These are phyloP conservation scores for Plasmodium adleri DNA, from an alignment of 169 alveolate species.

Conservation along the genomic window DNA sequence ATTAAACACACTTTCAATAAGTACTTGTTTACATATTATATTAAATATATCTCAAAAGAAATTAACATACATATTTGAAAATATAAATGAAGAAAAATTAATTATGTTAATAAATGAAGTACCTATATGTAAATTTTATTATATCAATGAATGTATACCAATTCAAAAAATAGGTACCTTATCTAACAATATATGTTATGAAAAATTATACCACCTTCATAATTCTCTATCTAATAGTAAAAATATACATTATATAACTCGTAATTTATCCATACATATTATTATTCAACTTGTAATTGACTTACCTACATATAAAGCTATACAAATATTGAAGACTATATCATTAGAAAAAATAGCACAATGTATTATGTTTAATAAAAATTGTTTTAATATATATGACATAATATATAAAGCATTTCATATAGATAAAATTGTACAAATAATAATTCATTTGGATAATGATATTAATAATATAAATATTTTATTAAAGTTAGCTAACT, in stretches of 20 bases:
- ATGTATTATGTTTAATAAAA: constrained; percentile 6
- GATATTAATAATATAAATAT: constrained; percentile 11
- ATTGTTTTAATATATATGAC: constrained; percentile 8
- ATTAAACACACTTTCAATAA: constrained; percentile 29
- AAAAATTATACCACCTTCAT: constrained; percentile 44
- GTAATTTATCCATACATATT: constrained; percentile 12
- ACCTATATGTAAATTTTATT: constrained; percentile 56
- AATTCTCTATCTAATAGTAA: constrained; percentile 5
- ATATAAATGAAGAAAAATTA: constrained; percentile 13
- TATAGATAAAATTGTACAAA: constrained; percentile 34
- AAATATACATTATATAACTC: constrained; percentile 22
- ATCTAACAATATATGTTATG: constrained; percentile 37
- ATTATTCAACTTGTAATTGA: constrained; percentile 33
- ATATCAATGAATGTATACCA: constrained; percentile 53
- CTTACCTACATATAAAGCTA: constrained; percentile 58
- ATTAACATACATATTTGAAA: constrained; percentile 29
- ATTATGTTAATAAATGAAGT: constrained; percentile 47
- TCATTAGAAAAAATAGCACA: constrained; percentile 27
- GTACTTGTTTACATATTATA: constrained; percentile 33
- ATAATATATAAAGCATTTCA: constrained; percentile 30
- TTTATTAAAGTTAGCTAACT: constrained; percentile 15
- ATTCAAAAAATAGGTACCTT: constrained; percentile 24
- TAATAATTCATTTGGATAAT: constrained; percentile 20
- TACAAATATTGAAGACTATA: constrained; percentile 28
- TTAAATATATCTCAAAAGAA: constrained; percentile 42